Base-by-base conservation (phyloP, 2,329 filamentous ascomycete species). In the Zymoseptoria tritici region DNA sequence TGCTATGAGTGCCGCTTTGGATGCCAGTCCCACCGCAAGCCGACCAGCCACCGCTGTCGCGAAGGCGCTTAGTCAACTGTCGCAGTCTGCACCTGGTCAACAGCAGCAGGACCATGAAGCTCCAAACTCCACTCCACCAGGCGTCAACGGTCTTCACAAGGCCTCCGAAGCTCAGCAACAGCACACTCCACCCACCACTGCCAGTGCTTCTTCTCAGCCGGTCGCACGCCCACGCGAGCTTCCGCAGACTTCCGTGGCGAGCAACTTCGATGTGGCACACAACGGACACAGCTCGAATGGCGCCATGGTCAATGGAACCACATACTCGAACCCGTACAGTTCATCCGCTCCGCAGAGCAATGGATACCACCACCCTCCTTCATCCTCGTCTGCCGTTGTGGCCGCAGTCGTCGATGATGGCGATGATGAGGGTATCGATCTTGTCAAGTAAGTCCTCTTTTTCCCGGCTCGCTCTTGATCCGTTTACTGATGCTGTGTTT, bases 401-500 rank as follows among this genome's bases (percentile, higher is more conserved):
- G 36, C 36, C 36, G 36, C 36, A 46, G 73, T 73, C 21, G 72
- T 73, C 16, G 75, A 77, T 29, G 70, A 74, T 6, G 77, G 75
- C 21, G 75, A 76, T 54, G 76, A 79, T 51, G 77, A 77, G 56
- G 75, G 76, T 16, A 79, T 79, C 59, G 78, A 80, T 71, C 70
- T 80, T 52, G 76, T 75, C 52, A 80, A 79, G 78, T 80, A 71
- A 73, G 77, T 72, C 31, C n/a, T 4, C 46, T 11, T 9, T 16
- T 49, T 5, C 16, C 31, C 21, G 49, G 21, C 16, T 9, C 24
- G 49, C n/a, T 42, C n/a, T 16, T 51, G 22, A 49, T 31, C 19
- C 59, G 50, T 55, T 62, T 62, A 54, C 62, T 66, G 52, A 65
- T 57, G 29, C 6, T 24, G 22, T 24, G 50, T 49, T 57, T 29